Conservation (phyloP, 148 eudicot genomes). For the Rheum nobile region DNA sequence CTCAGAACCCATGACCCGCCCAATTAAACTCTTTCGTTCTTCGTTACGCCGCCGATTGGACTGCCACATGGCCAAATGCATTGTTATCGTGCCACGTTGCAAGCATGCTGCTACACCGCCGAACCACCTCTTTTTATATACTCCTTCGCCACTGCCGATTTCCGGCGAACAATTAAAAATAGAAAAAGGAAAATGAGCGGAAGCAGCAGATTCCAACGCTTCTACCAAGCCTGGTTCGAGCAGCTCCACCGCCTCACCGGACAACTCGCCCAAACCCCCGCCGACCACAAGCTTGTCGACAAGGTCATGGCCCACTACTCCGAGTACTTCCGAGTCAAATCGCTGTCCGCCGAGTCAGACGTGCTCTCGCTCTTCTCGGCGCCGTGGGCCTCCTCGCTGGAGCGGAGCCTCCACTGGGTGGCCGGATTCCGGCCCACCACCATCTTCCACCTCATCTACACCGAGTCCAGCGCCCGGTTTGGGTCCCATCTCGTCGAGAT, state of each 20-base stretch:
- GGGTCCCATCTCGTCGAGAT: conserved; percentile 50
- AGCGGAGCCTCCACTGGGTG: conserved; percentile 66
- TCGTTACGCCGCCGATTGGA: not conserved
- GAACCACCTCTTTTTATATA: not conserved
- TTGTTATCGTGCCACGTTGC: not conserved
- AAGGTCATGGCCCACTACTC: conserved; percentile 35
- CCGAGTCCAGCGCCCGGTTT: conserved; percentile 54
- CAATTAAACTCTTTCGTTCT: too few relatives aligned
- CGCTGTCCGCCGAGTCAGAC: conserved; percentile 26
- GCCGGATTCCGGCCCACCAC: conserved; percentile 92
- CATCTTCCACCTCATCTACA: conserved; percentile 62
- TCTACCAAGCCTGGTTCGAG: conserved; percentile 49
- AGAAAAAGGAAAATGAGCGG: not conserved
- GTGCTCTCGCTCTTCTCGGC: conserved; percentile 39
- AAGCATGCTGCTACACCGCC: not conserved
- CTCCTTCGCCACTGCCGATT: not conserved
- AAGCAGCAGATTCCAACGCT: conserved; percentile 33
- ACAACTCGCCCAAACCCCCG: conserved; percentile 24
- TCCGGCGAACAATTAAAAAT: not conserved
- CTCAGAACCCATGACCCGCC: too few relatives aligned
- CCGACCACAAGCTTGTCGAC: conserved; percentile 26
- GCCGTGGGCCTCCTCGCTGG: conserved; percentile 62
- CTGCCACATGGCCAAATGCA: not conserved
- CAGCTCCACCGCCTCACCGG: conserved; percentile 35
- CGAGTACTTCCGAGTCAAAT: conserved; percentile 40